These are phyloP conservation scores for Priceomyces fermenticarens DNA, from an alignment of 805 yeast genomes.

Conservation along the genomic window DNA sequence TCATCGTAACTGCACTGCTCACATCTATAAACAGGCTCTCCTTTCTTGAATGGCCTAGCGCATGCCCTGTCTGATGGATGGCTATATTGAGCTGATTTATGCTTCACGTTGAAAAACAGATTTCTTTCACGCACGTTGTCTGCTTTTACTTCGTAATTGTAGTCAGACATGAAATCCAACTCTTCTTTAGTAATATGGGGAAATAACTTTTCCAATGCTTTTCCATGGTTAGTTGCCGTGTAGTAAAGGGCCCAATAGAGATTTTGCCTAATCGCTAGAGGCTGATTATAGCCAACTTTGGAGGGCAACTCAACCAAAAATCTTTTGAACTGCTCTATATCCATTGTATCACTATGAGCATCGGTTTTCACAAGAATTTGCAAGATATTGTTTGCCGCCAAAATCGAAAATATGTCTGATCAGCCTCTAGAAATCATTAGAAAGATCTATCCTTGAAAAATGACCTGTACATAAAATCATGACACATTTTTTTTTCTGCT, in stretches of 20 bases:
- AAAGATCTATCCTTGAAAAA: background rate
- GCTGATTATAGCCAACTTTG: slow-evolving; percentile 10
- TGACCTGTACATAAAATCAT: background rate
- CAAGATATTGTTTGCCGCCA: background rate
- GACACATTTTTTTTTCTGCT: background rate
- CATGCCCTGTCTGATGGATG: slow-evolving; percentile 66
- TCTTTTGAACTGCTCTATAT: slow-evolving; percentile 18
- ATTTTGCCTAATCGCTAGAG: slow-evolving; percentile 14
- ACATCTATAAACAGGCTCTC: slow-evolving; percentile 71
- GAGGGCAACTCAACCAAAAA: slow-evolving; percentile 27
- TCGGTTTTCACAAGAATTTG: background rate
- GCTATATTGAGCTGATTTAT: slow-evolving; percentile 13
- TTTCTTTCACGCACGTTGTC: slow-evolving; percentile 4
- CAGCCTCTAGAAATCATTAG: slow-evolving; percentile 2
- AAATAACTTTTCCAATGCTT: slow-evolving; percentile 29
- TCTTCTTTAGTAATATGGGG: slow-evolving; percentile 22
- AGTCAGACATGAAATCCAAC: slow-evolving; percentile 10
- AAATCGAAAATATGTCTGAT: background rate
- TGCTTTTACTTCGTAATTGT: slow-evolving; percentile 8
- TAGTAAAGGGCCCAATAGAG: slow-evolving; percentile 29
- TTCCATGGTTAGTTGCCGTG: slow-evolving; percentile 37
- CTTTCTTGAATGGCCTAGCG: slow-evolving; percentile 57
- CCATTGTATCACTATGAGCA: slow-evolving; percentile 9
- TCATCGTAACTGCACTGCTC: slow-evolving; percentile 74
- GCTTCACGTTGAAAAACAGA: slow-evolving; percentile 12